These are phyloP conservation scores for Shiraia bambusicola DNA, from an alignment of 2,329 filamentous ascomycete species.

Conservation along the genomic window DNA sequence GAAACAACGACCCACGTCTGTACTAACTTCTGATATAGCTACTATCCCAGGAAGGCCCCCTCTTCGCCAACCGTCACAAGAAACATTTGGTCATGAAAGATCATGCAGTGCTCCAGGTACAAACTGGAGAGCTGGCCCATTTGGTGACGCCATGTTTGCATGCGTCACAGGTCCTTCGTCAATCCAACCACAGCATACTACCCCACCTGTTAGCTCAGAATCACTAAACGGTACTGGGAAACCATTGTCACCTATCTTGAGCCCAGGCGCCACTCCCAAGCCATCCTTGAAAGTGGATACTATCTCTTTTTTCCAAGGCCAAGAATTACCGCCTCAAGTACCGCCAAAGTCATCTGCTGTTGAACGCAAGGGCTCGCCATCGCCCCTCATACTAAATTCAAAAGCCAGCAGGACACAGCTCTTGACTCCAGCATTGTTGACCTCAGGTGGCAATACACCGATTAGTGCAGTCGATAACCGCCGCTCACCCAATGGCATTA, in stretches of 20 bases:
- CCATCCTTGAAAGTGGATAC: slow-evolving; percentile 40
- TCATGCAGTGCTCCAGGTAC: slow-evolving; percentile 44
- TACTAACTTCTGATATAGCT: slow-evolving; percentile 18
- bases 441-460: slow-evolving; percentile 28
- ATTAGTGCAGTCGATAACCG: slow-evolving; percentile 31
- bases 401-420: slow-evolving; percentile 38
- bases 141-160: slow-evolving; percentile 44
- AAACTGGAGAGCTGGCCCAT: slow-evolving; percentile 42
- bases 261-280: slow-evolving; percentile 32
- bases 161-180: slow-evolving; percentile 42
- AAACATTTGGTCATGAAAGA: slow-evolving; percentile 41
- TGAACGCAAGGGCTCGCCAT: slow-evolving; percentile 39
- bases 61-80: slow-evolving; percentile 38
- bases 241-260: slow-evolving; percentile 36
- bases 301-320: slow-evolving; percentile 15
- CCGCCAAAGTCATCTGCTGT: slow-evolving; percentile 41
- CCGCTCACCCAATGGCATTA: slow-evolving; percentile 35
- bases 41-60: slow-evolving; percentile 46
- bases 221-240: slow-evolving; percentile 12
- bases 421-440: slow-evolving; percentile 30
- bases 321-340: slow-evolving; percentile 36
- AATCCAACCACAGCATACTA: slow-evolving; percentile 19
- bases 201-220: slow-evolving; percentile 16
- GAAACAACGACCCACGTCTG: too few species aligned
- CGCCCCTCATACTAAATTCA: slow-evolving; percentile 33